These are phyloP conservation scores for Pseudisothecium myosuroides DNA, from an alignment of 225 moss, liverwort and hornwort species.

Conservation along the genomic window DNA sequence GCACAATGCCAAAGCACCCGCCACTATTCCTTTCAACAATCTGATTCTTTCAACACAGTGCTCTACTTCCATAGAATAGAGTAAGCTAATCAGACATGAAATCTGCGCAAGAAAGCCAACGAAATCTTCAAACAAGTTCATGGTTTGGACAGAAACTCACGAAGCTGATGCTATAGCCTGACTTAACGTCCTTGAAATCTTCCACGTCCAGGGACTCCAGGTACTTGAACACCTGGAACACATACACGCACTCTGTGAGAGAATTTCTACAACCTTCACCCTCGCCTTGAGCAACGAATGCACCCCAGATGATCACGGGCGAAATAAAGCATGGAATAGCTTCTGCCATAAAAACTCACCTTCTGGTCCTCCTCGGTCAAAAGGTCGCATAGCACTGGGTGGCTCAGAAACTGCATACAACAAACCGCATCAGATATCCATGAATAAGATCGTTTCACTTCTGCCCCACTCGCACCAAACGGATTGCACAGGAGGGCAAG, in stretches of 20 bases:
- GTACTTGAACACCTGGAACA: conserved; percentile 85
- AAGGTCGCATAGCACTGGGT: conserved; percentile 88
- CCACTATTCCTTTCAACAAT: background rate
- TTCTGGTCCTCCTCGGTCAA: conserved; percentile 94
- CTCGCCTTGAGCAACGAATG: background rate
- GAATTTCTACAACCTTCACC: background rate
- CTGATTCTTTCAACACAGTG: background rate
- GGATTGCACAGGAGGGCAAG: background rate
- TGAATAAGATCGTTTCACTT: background rate
- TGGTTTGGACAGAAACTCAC: conserved; percentile 33
- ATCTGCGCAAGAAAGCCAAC: background rate
- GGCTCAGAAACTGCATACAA: conserved; percentile 85
- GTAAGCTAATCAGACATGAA: background rate
- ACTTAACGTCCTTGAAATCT: conserved; percentile 99
- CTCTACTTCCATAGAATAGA: background rate
- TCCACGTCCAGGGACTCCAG: conserved; percentile 91
- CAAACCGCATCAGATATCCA: background rate
- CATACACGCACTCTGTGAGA: background rate
- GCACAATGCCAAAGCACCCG: background rate
- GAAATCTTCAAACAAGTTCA: background rate
- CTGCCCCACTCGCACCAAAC: background rate
- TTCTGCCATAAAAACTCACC: conserved; percentile 11
- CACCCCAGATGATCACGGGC: background rate
- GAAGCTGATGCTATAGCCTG: conserved; percentile 93
- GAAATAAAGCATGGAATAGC: background rate